Percentiles rank a stretch among this genome's conserved stretches.
Evolutionary conservation across 2,329 filamentous ascomycete species (phyloP).

Genomic region (Botrytis fragariae): DNA sequence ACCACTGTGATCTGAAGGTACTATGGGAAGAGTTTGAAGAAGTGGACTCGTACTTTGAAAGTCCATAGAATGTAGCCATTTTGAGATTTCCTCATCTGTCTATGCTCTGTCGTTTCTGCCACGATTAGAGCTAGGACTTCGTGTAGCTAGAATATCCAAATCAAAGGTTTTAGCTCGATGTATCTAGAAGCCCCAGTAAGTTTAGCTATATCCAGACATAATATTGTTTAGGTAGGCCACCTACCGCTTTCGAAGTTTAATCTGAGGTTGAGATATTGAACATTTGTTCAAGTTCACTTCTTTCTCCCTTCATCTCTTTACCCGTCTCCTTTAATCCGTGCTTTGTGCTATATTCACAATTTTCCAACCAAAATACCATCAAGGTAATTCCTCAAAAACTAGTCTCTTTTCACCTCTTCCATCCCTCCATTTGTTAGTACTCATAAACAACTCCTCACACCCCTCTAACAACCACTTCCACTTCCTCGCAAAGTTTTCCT

Average conservation of each 20-base stretch:
- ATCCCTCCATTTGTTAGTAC: conserved; percentile 41
- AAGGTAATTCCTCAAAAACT: neutral
- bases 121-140: neutral
- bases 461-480: conserved; percentile 44
- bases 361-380: neutral
- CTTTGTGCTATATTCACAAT: neutral
- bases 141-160: neutral
- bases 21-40: conserved; percentile 55
- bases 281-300: neutral
- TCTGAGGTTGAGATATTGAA: neutral
- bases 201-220: neutral
- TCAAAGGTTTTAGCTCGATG: neutral
- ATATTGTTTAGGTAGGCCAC: neutral
- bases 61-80: neutral
- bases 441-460: conserved; percentile 41
- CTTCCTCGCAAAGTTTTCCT: conserved; percentile 45
- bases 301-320: too few relatives aligned
- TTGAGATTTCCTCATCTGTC: neutral
- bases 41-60: neutral
- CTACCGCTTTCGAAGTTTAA: neutral
- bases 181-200: neutral
- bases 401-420: conserved; percentile 29
- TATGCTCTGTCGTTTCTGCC: neutral
- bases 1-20: conserved; percentile 54
- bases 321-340: neutral